A percentile compares a stretch with the other conserved stretches of the same genome.
phyloP scores from a whole-genome alignment of 2,329 filamentous ascomycete species.

The Colletotrichum sp. region DNA sequence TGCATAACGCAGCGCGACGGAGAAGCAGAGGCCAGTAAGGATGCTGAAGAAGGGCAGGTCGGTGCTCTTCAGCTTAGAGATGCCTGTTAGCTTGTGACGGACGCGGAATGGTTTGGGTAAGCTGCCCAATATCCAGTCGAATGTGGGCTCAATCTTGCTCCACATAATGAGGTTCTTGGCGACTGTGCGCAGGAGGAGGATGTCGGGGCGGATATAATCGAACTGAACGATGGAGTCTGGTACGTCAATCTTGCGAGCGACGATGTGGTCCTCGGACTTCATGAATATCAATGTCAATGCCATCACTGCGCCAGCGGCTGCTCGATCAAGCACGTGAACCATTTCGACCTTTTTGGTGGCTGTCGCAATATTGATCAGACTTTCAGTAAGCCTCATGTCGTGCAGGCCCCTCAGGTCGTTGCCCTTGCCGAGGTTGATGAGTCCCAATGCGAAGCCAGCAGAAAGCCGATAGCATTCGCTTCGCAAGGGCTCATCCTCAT shows the following conservation, averaged over 20 bases:
- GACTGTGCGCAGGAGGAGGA: constrained; percentile 87
- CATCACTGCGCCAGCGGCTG: constrained; percentile 90
- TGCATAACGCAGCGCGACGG: constrained; percentile 74
- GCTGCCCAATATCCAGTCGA: constrained; percentile 77
- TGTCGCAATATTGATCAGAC: constrained; percentile 83
- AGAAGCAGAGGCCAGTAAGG: constrained; percentile 85
- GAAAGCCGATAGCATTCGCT: constrained; percentile 97
- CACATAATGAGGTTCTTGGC: constrained; percentile 93
- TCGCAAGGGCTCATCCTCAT: constrained; percentile 84
- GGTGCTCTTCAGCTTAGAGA: constrained; percentile 72
- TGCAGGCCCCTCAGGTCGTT: constrained; percentile 86
- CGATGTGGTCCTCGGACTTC: constrained; percentile 88
- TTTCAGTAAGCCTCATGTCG: constrained; percentile 92
- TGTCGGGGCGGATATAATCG: constrained; percentile 92
- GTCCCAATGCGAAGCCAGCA: constrained; percentile 89
- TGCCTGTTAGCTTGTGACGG: constrained; percentile 63
- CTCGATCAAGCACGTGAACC: constrained; percentile 91
- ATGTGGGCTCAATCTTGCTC: constrained; percentile 77
- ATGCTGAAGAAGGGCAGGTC: constrained; percentile 96
- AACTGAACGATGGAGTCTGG: constrained; percentile 91
- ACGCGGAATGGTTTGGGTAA: constrained; percentile 73
- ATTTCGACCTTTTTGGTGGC: constrained; percentile 89
- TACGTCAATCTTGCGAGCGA: constrained; percentile 91
- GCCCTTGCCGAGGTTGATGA: constrained; percentile 94
- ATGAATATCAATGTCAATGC: constrained; percentile 93